Evolutionary conservation across 2,329 filamentous ascomycete species (phyloP).

Genomic region (Fusarium tuaranense): DNA sequence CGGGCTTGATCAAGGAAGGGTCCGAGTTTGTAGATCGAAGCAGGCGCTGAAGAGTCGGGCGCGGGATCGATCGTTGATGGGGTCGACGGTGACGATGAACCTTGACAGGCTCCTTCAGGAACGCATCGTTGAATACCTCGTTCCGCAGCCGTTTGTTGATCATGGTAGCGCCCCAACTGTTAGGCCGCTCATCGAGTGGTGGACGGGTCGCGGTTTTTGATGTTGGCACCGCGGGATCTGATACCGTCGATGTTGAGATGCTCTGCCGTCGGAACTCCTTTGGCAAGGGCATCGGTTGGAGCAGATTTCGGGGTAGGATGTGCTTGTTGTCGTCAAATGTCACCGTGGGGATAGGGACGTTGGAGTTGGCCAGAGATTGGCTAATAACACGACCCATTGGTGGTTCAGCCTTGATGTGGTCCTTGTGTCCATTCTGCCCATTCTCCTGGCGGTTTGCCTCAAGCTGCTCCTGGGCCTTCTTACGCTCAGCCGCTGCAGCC

Average conservation of each 20-base stretch:
- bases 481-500: slow-evolving; percentile 50
- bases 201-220: slow-evolving; percentile 42
- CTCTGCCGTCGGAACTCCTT: slow-evolving; percentile 49
- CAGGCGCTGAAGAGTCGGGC: slow-evolving; percentile 59
- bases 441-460: slow-evolving; percentile 33
- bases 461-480: slow-evolving; percentile 48
- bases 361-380: slow-evolving; percentile 78
- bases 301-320: slow-evolving; percentile 87
- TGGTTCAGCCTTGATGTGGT: slow-evolving; percentile 11
- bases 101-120: slow-evolving; percentile 86
- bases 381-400: slow-evolving; percentile 63
- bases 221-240: slow-evolving; percentile 12
- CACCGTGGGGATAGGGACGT: slow-evolving; percentile 83
- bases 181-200: slow-evolving; percentile 66
- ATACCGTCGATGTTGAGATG: slow-evolving; percentile 46
- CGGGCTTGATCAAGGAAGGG: slow-evolving; percentile 48
- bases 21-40: slow-evolving; percentile 61
- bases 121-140: slow-evolving; percentile 93
- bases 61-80: slow-evolving; percentile 74
- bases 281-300: slow-evolving; percentile 67
- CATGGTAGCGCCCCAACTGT: slow-evolving; percentile 89
- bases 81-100: slow-evolving; percentile 80
- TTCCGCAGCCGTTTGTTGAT: slow-evolving; percentile 90
- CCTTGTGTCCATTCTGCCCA: slow-evolving; percentile 30
- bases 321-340: slow-evolving; percentile 95